Evolutionary conservation across 192 early-diverging fungal species (phyloP).

Genomic region (Coemansia sp.): DNA sequence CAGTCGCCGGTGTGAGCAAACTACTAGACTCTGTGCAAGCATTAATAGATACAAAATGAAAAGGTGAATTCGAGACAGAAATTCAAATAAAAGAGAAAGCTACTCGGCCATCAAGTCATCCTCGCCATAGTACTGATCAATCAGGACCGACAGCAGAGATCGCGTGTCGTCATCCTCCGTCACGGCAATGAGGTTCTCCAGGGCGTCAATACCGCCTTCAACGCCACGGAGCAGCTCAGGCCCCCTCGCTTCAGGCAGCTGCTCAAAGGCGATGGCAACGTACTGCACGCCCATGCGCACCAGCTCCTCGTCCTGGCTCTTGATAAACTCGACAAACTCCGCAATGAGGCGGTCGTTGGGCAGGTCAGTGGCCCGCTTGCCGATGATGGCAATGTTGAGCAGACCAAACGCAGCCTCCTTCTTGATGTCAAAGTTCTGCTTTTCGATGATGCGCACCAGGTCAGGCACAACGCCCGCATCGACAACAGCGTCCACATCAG

Average conservation of each 20-base stretch:
- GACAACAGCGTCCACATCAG: slow-evolving; percentile 54
- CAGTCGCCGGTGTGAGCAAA: not conserved
- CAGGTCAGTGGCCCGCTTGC: slow-evolving; percentile 10
- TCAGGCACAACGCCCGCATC: slow-evolving; percentile 53
- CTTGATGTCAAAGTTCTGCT: slow-evolving; percentile 65
- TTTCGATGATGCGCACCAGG: slow-evolving; percentile 57
- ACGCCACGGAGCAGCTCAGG: slow-evolving; percentile 26
- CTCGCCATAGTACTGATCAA: slow-evolving; percentile 62
- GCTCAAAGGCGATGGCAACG: slow-evolving; percentile 56
- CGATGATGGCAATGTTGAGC: slow-evolving; percentile 59
- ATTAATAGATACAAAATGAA: not conserved
- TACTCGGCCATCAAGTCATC: slow-evolving; percentile 14
- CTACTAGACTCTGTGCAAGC: not conserved
- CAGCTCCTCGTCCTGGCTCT: slow-evolving; percentile 61
- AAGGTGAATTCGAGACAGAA: not conserved
- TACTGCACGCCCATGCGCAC: slow-evolving; percentile 63
- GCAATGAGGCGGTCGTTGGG: slow-evolving; percentile 22
- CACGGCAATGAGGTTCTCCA: slow-evolving; percentile 56
- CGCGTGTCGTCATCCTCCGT: slow-evolving; percentile 54
- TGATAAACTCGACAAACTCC: slow-evolving; percentile 57
- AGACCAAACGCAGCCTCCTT: slow-evolving; percentile 67
- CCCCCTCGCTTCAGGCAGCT: slow-evolving; percentile 36
- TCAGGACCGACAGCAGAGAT: slow-evolving; percentile 49
- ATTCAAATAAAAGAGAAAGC: not conserved
- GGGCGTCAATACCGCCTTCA: slow-evolving; percentile 55